Base-by-base conservation (phyloP, 2,329 filamentous ascomycete genomes). In the Magnaporthales sp. region DNA sequence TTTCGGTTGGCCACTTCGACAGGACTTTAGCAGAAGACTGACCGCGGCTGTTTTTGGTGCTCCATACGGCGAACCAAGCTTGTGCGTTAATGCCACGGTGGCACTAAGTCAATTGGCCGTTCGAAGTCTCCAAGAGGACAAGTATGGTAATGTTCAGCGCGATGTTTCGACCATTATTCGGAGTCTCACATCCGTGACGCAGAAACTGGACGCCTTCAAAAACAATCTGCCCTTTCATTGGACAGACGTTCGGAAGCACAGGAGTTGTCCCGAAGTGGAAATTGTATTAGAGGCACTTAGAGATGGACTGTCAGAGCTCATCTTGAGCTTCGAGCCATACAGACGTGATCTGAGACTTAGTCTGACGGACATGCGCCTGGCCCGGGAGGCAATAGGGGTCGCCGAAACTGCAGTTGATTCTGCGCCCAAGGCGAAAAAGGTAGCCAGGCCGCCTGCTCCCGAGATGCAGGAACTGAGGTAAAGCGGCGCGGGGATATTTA, bases 91-190 rank as follows among this genome's bases (percentile, higher is more conserved):
- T 74, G 90, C 91, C 1, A 82, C 89, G n/a, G 86, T 88, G 68
- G 85, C 89, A 0, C 79, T 95, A 54, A 87, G 86, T 13, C 83
- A 84, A 64, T 82, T 98, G 30, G 85, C 91, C 0, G 84, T 92
- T 4, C 85, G 85, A 69, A 94, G 91, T 76, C 78, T 97, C 66
- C 80, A 81, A 3, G 93, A 98, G 76, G 94, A 98, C 75, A 84
- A 84, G 62, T 95, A 88, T 73, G 94, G 94, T 15, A 91, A 91
- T 71, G 94, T 96, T n/a, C 90, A 96, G 70, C 83, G 88, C 60
- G 91, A 95, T 70, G 87, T 98, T 2, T 86, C 91, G 0, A 79
- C 79, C 63, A 89, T 96, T 67, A 86, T 97, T 64, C 86, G 89
- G 62, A 86, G 87, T 1, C 86, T 96, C 68, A 93, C 91, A 0